Evolutionary conservation across 179 eudicot species (phyloP), one percentile per base, ranked within the genome.

Genomic region (Spinacia oleracea): DNA sequence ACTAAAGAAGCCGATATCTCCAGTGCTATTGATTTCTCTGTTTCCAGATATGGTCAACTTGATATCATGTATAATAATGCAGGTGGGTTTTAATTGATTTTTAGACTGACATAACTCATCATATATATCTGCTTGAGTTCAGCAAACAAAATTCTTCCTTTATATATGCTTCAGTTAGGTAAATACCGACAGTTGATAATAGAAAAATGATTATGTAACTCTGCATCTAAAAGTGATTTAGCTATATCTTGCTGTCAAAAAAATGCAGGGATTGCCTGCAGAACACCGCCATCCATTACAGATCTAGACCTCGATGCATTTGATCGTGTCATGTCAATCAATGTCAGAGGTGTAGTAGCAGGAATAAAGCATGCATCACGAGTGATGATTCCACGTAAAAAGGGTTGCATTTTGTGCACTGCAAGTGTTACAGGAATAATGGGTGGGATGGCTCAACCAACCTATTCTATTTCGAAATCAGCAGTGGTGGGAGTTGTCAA

Each of bases 1-100:
- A 88, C 88, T 42, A 80, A 89, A 31, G 98, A 94, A 72, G 72
- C 87, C 0, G 94, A 90, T 34, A 48, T 92, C 59, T 79, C 93
- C 9, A 71, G 59, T 0, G 94, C 94, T 0, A 90, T 94, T 9
- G 89, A 94, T 51, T 88, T 63, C 63, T 27, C 96, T 1, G 84
- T 92, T 60, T 84, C 89, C 23, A 81, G 46, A 2, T 80, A 81
- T 79, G 91, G 94, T 14, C 89, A 81, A 9, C 89, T 94, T 3
- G 96, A 94, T 82, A 91, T 94, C 82, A 90, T 94, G 94, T 94
- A 89, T 86, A 92, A 91, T 82, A 94, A 94, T 72, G 98, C 97
- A 38, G 97, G 98, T 83, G 35, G 15, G 75, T 78, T 67, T 58
- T n/a, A n/a, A n/a, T 16, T 12, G 40, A n/a, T 65, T 65, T 32